Evolutionary conservation across 306 rosid species (phyloP), one percentile per base, ranked within the genome.

Genomic region (Prunus mume): DNA sequence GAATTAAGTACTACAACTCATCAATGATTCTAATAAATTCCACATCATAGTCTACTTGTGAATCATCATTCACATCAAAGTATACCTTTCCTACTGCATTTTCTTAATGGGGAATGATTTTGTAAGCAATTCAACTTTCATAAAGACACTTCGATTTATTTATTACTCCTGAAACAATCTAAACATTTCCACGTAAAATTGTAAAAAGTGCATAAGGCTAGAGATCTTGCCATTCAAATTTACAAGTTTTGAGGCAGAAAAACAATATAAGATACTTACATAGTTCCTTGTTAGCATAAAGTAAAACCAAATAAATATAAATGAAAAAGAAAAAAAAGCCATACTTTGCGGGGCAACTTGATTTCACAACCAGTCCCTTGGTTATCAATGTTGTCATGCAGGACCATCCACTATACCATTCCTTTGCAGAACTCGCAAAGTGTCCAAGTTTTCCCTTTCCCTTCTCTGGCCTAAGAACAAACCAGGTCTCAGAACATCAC

Each of bases 381-480:
- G 83, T 65, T 80, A 92, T 72, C 83, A 95, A 85, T 54, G 93
- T 86, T 89, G 88, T 92, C 97, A 95, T 92, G 82, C 91, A 89
- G 79, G 38, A 84, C 98, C 97, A 95, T 79, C 97, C 98, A 86
- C 91, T 89, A 85, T 95, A 95, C 97, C 97, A 92, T 50, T 92
- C 96, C 80, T 75, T 85, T 15, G 90, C 62, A 76, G 98, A 89
- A 83, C 88, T 83, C 65, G 92, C 92, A 69, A 80, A 87, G 60
- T 69, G 83, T 58, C 80, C 88, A 34, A 84, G 92, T 75, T 90
- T 90, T 74, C 96, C 97, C 81, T 90, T 92, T 69, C 97, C 97
- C 77, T 79, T 85, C 81, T 95, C 97, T 58, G 92, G 88, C 83
- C 98, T 95, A 89, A 80, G 55, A 20, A 78, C n/a, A 83, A 66